Base-by-base conservation (phyloP, 2,329 filamentous ascomycete species). In the Calonectria hawksworthii region DNA sequence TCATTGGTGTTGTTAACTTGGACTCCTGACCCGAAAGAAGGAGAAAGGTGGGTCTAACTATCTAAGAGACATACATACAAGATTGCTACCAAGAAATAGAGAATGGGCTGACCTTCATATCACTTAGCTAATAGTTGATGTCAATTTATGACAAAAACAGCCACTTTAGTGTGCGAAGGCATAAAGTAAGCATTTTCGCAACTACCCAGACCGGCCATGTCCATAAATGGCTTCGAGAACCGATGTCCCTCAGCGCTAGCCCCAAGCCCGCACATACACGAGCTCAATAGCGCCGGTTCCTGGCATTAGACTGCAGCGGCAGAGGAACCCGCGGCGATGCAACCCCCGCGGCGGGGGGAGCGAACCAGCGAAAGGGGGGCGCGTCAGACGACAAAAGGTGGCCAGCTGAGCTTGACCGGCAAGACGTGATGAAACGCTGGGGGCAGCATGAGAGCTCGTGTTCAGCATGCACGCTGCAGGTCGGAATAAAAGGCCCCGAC, bases 271-370 rank as follows among this genome's bases (percentile, higher is more conserved):
- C 56, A 34, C 52, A 41, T 63, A 63, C 34, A 63, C 56, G 56
- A 63, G 38, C 56, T 47, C 54, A 64, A 70, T 63, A 18, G 68
- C 68, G 30, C 30, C 66, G 68, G 77, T 66, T 61, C 77, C 77
- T 78, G 75, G 52, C 75, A 69, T 70, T 21, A 36, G 64, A 41
- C 16, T 23, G 4, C 2, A 36, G 8, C 52, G 21, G 73, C 11
- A 16, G 65, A 70, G 61, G 18, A 51, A 63, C 70, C 44, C 61
- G 38, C 4, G 0, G n/a, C 10, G 21, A n/a, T 4, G 32, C 13
- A 36, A 13, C 32, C 14, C 7, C 11, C 13, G 14, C 8, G 18
- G 14, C 4, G 8, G 21, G 4, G 30, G 4, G 8, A 32, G 0
- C 68, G 52, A 77, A 64, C 34, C 56, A 61, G 56, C 36, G 23